Evolutionary conservation across 305 asterid genomes (phyloP).

Genomic region (Petunia hybrid): DNA sequence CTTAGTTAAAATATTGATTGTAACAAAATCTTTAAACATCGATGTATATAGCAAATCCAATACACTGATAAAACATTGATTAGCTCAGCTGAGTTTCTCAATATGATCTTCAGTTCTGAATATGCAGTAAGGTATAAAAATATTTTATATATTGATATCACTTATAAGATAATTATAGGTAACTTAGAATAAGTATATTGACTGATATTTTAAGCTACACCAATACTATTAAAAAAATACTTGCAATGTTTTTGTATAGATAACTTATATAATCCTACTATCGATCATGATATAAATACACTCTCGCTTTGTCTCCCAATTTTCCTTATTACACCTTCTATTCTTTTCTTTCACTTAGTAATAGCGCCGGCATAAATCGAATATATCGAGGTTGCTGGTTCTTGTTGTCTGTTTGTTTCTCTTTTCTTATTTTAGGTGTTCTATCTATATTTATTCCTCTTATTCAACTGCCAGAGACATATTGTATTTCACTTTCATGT

Average conservation of each 20-base stretch:
- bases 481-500: neutral
- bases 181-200: too few relatives aligned
- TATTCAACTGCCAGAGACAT: neutral
- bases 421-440: neutral
- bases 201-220: too few relatives aligned
- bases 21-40: neutral
- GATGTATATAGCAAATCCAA: neutral
- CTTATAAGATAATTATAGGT: neutral
- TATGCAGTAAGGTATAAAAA: too few relatives aligned
- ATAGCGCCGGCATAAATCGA: constrained; percentile 2
- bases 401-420: constrained; percentile 12
- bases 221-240: too few relatives aligned
- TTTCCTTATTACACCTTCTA: neutral
- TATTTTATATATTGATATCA: neutral
- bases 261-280: neutral
- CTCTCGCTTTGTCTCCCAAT: neutral
- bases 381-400: constrained; percentile 1
- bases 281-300: neutral
- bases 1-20: neutral
- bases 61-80: neutral
- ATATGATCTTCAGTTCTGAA: neutral
- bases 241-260: neutral
- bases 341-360: neutral
- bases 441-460: neutral
- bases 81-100: neutral